Evolutionary conservation across 345 rosid genomes (phyloP).

Genomic region (Gossypium turneri): DNA sequence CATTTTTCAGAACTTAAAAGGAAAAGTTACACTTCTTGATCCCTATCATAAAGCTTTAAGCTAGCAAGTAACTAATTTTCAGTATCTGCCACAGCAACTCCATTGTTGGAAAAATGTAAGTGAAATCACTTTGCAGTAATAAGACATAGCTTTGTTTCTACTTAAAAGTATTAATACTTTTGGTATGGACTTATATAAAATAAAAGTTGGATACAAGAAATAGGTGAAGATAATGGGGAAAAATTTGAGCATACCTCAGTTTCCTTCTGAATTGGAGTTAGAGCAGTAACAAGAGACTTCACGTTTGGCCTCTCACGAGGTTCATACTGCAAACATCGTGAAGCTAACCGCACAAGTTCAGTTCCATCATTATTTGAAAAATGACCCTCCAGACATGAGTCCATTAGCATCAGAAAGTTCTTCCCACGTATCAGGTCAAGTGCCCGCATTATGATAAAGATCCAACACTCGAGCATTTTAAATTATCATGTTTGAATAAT

Average conservation of each 20-base stretch:
- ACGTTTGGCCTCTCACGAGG: slow-evolving; percentile 87
- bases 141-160: neutral
- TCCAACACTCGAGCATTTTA: slow-evolving; percentile 5
- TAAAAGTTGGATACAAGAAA: neutral
- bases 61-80: slow-evolving; percentile 1
- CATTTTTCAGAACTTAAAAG: neutral
- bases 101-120: neutral
- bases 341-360: slow-evolving; percentile 69
- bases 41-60: neutral
- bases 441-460: slow-evolving; percentile 45
- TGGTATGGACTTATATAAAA: neutral
- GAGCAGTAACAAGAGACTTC: slow-evolving; percentile 67
- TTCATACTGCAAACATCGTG: slow-evolving; percentile 82
- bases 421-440: slow-evolving; percentile 78
- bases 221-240: slow-evolving; percentile 7
- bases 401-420: slow-evolving; percentile 75
- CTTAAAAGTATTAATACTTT: neutral
- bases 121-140: neutral
- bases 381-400: slow-evolving; percentile 73
- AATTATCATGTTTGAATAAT: neutral
- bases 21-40: neutral
- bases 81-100: neutral
- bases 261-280: slow-evolving; percentile 72
- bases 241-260: slow-evolving; percentile 40
- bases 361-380: slow-evolving; percentile 90